These are phyloP conservation scores for Litchi chinensis DNA, from an alignment of 345 rosid genomes.

Conservation along the genomic window DNA sequence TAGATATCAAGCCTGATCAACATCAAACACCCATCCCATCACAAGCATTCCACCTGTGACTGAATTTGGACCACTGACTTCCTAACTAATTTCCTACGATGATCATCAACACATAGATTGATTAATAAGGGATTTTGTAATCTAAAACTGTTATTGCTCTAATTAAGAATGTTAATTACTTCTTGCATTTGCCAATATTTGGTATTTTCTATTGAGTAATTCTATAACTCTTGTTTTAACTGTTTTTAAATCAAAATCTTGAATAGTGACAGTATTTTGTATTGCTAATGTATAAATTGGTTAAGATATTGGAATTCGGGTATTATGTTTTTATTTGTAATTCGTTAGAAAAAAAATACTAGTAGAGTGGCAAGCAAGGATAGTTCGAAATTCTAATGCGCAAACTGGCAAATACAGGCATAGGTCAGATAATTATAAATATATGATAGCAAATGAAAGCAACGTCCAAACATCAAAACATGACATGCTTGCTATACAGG, in stretches of 20 bases:
- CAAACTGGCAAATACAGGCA: background rate
- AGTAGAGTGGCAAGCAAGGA: too few species aligned
- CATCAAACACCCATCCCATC: background rate
- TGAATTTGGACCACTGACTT: background rate
- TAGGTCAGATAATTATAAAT: too few species aligned
- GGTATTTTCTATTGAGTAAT: too few species aligned
- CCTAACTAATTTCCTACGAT: background rate
- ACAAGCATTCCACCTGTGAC: background rate
- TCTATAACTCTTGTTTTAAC: too few species aligned
- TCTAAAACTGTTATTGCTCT: background rate
- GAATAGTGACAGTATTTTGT: background rate
- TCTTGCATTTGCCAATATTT: too few species aligned
- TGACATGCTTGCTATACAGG: background rate
- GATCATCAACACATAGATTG: background rate
- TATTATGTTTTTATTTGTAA: too few species aligned
- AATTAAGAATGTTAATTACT: background rate
- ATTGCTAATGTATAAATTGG: too few species aligned
- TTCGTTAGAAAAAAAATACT: too few species aligned
- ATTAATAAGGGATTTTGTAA: background rate
- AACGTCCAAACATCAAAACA: background rate
- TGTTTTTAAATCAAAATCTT: too few species aligned
- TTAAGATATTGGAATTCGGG: too few species aligned
- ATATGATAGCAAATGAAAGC: background rate
- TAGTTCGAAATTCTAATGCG: too few species aligned
- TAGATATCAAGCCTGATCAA: too few species aligned